These are phyloP conservation scores for Castanea crenata DNA, from an alignment of 306 rosid genomes.

Conservation along the genomic window DNA sequence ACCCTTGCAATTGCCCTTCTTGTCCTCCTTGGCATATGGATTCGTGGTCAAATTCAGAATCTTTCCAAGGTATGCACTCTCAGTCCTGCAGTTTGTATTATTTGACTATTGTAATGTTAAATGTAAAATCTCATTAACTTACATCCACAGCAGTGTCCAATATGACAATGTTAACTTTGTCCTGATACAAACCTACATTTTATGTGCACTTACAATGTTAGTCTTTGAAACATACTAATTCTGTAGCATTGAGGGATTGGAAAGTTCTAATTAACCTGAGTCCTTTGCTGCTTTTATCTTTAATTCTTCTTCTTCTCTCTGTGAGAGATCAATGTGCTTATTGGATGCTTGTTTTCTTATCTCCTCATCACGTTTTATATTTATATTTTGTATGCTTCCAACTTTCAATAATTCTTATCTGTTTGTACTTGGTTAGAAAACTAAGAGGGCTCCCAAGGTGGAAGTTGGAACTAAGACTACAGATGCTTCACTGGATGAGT, in stretches of 20 bases:
- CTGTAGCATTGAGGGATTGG: background rate
- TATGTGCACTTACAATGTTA: background rate
- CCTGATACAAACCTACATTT: background rate
- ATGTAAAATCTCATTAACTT: background rate
- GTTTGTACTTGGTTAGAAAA: slow-evolving; percentile 51
- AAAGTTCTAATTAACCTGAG: background rate
- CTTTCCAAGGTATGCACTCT: slow-evolving; percentile 68
- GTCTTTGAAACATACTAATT: background rate
- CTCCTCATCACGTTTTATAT: background rate
- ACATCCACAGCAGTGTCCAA: background rate
- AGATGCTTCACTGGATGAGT: slow-evolving; percentile 81
- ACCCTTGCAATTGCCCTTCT: slow-evolving; percentile 82
- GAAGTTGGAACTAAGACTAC: slow-evolving; percentile 84
- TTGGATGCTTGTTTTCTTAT: background rate
- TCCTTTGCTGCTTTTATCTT: background rate
- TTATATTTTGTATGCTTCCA: slow-evolving; percentile 6
- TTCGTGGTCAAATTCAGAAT: slow-evolving; percentile 77
- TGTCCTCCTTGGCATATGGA: slow-evolving; percentile 66
- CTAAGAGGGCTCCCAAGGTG: slow-evolving; percentile 88
- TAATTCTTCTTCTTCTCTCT: background rate
- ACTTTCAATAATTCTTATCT: slow-evolving; percentile 2
- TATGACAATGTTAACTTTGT: background rate
- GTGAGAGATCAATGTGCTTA: background rate
- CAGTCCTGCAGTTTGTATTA: background rate
- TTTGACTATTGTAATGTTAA: background rate